Evolutionary conservation across 257 asterid species (phyloP).

Genomic region (Gentiana macrophylla): DNA sequence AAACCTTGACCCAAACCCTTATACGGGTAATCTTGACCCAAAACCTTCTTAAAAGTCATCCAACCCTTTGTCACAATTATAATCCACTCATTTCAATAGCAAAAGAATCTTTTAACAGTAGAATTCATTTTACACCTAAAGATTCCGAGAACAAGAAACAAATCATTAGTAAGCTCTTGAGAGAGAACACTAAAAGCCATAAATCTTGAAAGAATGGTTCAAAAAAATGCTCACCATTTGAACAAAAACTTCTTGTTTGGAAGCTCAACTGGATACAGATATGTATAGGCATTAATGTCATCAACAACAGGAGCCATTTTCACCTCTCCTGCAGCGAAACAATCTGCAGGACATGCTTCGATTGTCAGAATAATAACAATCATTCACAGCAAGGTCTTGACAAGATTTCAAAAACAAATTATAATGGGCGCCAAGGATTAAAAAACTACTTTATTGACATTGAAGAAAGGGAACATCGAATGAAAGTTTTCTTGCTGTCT

Average conservation of each 20-base stretch:
- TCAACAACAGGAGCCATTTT: slow-evolving; percentile 54
- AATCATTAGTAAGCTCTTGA: no score
- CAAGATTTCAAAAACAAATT: not conserved
- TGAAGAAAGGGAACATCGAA: not conserved
- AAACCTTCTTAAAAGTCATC: no score
- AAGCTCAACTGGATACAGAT: slow-evolving; percentile 52
- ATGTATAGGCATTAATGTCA: slow-evolving; percentile 81
- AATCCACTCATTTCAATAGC: no score
- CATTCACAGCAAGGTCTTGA: not conserved
- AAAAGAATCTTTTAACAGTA: no score
- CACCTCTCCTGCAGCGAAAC: slow-evolving; percentile 52
- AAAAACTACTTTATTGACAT: not conserved
- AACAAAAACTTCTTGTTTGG: slow-evolving; percentile 57
- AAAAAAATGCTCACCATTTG: slow-evolving; percentile 56
- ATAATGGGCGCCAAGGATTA: not conserved
- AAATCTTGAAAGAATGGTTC: not conserved
- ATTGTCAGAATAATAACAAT: slow-evolving; percentile 8
- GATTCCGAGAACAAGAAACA: no score
- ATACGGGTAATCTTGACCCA: no score
- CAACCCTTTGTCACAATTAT: no score
- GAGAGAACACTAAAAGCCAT: no score
- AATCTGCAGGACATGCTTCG: slow-evolving; percentile 27
- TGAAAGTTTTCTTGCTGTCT: no score
- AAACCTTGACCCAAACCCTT: no score
- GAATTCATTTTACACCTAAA: no score